Evolutionary conservation across 768 basidiomycete species (phyloP), one percentile per base, ranked within the genome.

Genomic region (Mrakia frigida): DNA sequence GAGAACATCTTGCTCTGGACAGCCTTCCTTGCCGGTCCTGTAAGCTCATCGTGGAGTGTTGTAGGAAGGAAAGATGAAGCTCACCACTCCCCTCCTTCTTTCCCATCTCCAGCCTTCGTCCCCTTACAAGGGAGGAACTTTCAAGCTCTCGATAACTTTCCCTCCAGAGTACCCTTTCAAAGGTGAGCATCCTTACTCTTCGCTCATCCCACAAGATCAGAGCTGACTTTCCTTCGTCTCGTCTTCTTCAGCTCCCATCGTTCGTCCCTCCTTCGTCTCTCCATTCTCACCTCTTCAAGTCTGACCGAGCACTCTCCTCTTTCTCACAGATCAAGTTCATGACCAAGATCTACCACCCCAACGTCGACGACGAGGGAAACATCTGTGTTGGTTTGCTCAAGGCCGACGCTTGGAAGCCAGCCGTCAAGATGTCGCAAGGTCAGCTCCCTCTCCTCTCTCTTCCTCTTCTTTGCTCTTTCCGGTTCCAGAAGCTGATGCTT

Each of bases 311-410:
- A 18, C 63, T 67, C 16, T 59, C 28, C 31, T 28, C n/a, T 23
- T 43, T 21, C 11, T 56, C 31, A 50, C 76, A 84, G 83, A 79
- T 83, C 79, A 81, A 81, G 59, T 84, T 83, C 79, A 78, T 73
- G 69, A 84, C 83, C 46, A 82, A 82, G 77, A 81, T 82, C 69
- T 83, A 83, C 77, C 83, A 84, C 68, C 83, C 83, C 0, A 84
- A 84, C 75, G 80, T 84, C 50, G 83, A 84, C 74, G 81, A 81
- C 68, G 83, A 84, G 72, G 83, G 83, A 41, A 83, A 82, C 73
- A 82, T 84, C 39, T 84, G 83, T 61, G 80, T 84, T 59, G 83
- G 83, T 11, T 74, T 84, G 37, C 79, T 84, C n/a, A 84, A 84
- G 78, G 81, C 82, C 14, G 83, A 84, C 31, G 80, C 82, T 59